Evolutionary conservation across 1,284 basidiomycete genomes (phyloP), one percentile per base, ranked within the genome.

Genomic region (Apiotrichum gamsii): DNA sequence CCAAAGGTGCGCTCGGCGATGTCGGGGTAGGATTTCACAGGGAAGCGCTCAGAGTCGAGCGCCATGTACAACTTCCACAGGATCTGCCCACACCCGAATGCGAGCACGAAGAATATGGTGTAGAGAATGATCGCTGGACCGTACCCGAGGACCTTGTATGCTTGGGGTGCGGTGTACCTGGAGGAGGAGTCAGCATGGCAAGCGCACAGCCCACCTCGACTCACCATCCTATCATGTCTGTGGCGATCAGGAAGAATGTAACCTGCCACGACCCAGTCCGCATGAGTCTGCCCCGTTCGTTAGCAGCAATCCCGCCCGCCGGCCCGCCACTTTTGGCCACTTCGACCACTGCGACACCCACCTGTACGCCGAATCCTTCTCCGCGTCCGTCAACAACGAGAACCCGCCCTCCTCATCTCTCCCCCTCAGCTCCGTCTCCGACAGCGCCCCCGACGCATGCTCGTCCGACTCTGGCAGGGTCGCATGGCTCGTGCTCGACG

Each of bases 201-300:
- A n/a, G n/a, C n/a, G n/a, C n/a, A n/a, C n/a, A n/a, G n/a, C n/a
- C n/a, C n/a, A n/a, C n/a, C n/a, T n/a, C n/a, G n/a, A n/a, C n/a
- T n/a, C n/a, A n/a, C 16, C 67, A 68, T 9, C 72, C 72, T 1
- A 69, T 49, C 31, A 72, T 59, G 45, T 60, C 56, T 6, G 47
- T 48, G 16, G 29, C 45, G 36, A 54, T 54, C 23, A 56, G 47
- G 48, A 47, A 56, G 39, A 56, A 50, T 20, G 52, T 51, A 15
- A 52, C 36, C 37, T 56, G 54, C 54, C 54, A 56, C 24, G 32
- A 38, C 4, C 48, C 34, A 5, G 47, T 38, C 13, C 54, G 54
- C n/a, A 56, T 37, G 19, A 56, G 41, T 13, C 48, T 45, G 35
- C 49, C 25, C 25, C 25, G 8, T 6, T 6, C 8, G 25, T 28